Evolutionary conservation across 805 yeast species (phyloP).

Genomic region (Nakazawaea siamensis): DNA sequence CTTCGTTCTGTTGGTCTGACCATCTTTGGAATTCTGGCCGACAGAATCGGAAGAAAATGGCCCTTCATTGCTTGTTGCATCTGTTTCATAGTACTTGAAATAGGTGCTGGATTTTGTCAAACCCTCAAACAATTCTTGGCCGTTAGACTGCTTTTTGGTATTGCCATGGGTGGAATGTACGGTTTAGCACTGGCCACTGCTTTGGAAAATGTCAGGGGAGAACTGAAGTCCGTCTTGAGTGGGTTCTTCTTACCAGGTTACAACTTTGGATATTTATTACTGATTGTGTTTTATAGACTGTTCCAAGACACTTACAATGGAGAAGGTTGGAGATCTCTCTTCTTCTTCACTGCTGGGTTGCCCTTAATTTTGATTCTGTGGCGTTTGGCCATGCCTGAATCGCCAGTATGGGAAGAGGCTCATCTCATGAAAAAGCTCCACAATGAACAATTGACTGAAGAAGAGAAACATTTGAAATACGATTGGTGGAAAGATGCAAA

Average conservation of each 20-base stretch:
- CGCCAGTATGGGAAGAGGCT: conserved; percentile 37
- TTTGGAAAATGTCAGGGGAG: conserved; percentile 32
- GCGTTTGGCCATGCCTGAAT: conserved; percentile 54
- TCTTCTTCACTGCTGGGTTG: conserved; percentile 69
- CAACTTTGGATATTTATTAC: conserved; percentile 48
- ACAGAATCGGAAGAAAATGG: conserved; percentile 43
- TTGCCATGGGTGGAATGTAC: conserved; percentile 41
- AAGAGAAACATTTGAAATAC: conserved; percentile 9
- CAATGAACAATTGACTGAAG: conserved; percentile 14
- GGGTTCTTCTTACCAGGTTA: conserved; percentile 69
- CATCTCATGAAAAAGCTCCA: conserved; percentile 16
- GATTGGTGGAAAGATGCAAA: conserved; percentile 20
- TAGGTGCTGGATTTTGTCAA: conserved; percentile 45
- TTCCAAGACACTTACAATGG: conserved; percentile 33
- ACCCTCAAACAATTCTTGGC: conserved; percentile 41
- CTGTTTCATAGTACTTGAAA: conserved; percentile 36
- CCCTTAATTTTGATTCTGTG: conserved; percentile 50
- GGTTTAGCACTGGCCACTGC: conserved; percentile 35
- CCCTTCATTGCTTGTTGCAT: conserved; percentile 33
- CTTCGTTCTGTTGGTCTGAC: conserved; percentile 48
- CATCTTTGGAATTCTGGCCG: conserved; percentile 40
- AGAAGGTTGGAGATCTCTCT: conserved; percentile 62
- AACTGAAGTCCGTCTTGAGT: conserved; percentile 39
- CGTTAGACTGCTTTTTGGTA: conserved; percentile 46
- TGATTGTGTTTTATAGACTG: conserved; percentile 46